These are phyloP conservation scores for Whalleya microplaca DNA, from an alignment of 2,329 filamentous ascomycete species.

Conservation along the genomic window DNA sequence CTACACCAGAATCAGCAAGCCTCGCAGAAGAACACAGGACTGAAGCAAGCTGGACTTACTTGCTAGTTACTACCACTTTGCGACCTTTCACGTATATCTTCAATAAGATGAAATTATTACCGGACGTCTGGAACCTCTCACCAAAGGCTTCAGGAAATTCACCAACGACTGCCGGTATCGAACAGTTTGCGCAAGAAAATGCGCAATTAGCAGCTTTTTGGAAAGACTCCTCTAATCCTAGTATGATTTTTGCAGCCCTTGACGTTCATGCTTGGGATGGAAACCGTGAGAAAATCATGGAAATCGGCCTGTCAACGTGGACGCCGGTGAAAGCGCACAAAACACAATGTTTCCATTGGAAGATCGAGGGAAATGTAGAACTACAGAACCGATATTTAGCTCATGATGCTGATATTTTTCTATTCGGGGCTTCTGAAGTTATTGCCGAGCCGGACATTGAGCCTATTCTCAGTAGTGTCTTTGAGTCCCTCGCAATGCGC, in stretches of 20 bases:
- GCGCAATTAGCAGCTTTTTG: neutral
- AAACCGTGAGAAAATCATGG: conserved; percentile 3
- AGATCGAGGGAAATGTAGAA: conserved; percentile 1
- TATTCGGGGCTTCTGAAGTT: neutral
- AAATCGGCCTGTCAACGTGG: conserved; percentile 12
- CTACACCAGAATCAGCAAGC: too few species aligned
- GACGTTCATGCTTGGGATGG: neutral
- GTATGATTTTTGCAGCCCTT: neutral
- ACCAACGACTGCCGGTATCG: too few species aligned
- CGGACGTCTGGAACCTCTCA: neutral
- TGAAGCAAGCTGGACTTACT: neutral
- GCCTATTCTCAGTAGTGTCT: neutral
- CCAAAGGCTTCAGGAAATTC: too few species aligned
- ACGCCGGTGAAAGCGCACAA: neutral
- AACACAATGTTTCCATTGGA: neutral
- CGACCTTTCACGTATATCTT: neutral
- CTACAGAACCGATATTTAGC: neutral
- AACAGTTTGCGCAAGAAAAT: neutral
- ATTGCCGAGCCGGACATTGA: conserved; percentile 3
- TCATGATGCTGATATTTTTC: conserved; percentile 7
- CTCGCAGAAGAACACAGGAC: too few species aligned
- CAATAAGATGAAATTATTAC: neutral
- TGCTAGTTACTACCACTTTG: neutral
- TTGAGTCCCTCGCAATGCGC: neutral
- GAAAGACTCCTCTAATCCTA: neutral